Conservation (phyloP, 202 grass and related monocot species). For the Eragrostis tef region DNA sequence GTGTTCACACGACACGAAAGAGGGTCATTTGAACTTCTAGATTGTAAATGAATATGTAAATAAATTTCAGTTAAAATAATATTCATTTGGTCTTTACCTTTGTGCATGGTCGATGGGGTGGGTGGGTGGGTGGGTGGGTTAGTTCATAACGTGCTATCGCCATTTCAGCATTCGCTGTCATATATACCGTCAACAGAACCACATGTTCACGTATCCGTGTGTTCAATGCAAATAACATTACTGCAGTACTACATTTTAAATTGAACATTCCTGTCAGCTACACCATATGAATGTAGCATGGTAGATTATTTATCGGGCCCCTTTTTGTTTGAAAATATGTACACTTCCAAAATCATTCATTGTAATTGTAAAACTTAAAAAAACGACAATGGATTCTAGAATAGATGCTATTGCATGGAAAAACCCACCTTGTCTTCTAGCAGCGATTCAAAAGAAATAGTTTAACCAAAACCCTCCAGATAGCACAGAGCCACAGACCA, state of each 20-base stretch:
- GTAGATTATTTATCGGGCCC: neutral
- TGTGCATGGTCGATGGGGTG: neutral
- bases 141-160: neutral
- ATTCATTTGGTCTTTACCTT: slow-evolving; percentile 1
- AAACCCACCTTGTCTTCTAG: neutral
- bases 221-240: too few relatives aligned
- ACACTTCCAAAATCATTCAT: slow-evolving; percentile 1
- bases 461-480: neutral
- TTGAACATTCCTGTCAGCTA: too few relatives aligned
- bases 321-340: slow-evolving; percentile 22
- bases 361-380: neutral
- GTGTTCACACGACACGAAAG: slow-evolving; percentile 31
- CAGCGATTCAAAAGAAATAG: neutral
- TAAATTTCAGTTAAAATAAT: slow-evolving; percentile 38
- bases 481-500: neutral
- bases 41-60: slow-evolving; percentile 48
- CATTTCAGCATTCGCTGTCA: neutral
- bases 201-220: too few relatives aligned
- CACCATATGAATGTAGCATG: neutral
- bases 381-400: neutral
- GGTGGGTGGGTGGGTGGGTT: too few relatives aligned
- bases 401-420: slow-evolving; percentile 1
- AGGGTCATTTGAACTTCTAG: slow-evolving; percentile 23
- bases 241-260: too few relatives aligned
- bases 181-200: slow-evolving; percentile 19